Conservation (phyloP, 805 yeast genomes). For the Myxozyma neotropica region DNA sequence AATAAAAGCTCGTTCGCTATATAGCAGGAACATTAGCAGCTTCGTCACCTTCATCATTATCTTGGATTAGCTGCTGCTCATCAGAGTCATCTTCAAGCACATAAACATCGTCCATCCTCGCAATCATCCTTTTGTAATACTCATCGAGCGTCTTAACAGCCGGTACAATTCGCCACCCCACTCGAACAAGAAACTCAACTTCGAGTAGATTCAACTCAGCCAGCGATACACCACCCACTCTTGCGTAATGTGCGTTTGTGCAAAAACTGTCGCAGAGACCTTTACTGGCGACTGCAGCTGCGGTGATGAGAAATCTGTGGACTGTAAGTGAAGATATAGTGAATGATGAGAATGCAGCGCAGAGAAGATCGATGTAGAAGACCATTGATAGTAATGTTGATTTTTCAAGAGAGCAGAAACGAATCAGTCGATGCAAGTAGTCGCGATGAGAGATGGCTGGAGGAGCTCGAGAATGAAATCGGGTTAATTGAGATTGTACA, state of each 20-base stretch:
- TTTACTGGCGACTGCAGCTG: slow-evolving; percentile 87
- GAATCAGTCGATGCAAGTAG: slow-evolving; percentile 73
- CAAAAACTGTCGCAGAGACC: slow-evolving; percentile 92
- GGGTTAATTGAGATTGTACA: slow-evolving; percentile 56
- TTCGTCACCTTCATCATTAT: neutral
- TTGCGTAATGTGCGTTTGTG: slow-evolving; percentile 90
- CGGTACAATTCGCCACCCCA: slow-evolving; percentile 77
- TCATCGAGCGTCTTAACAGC: slow-evolving; percentile 39
- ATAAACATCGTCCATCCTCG: slow-evolving; percentile 37
- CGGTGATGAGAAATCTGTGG: slow-evolving; percentile 85
- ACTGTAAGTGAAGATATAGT: slow-evolving; percentile 89
- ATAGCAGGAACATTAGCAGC: neutral
- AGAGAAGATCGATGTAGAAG: slow-evolving; percentile 85
- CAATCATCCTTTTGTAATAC: slow-evolving; percentile 43
- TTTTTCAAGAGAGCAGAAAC: slow-evolving; percentile 82
- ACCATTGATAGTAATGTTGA: slow-evolving; percentile 79
- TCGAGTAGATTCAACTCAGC: slow-evolving; percentile 84
- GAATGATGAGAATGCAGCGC: slow-evolving; percentile 75
- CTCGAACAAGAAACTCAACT: slow-evolving; percentile 79
- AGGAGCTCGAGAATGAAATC: slow-evolving; percentile 92
- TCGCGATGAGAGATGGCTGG: slow-evolving; percentile 82
- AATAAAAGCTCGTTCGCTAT: neutral
- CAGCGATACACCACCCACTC: slow-evolving; percentile 89
- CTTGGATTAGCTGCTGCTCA: neutral
- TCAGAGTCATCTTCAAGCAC: slow-evolving; percentile 22